Evolutionary conservation across 768 basidiomycete genomes (phyloP).

Genomic region (Tylopilus sp.): DNA sequence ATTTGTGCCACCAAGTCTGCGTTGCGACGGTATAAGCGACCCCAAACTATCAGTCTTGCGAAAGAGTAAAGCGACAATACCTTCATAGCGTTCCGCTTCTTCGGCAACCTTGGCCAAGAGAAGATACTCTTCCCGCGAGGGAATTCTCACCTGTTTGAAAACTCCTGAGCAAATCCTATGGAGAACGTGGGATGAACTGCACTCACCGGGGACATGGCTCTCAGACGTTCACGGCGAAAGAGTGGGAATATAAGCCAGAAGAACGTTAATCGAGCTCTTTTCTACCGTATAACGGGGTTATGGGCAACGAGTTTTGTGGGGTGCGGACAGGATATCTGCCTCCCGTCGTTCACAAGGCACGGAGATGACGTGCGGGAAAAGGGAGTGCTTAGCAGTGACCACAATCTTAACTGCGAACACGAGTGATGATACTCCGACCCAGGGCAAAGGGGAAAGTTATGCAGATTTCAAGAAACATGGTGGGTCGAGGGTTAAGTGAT

Average conservation of each 20-base stretch:
- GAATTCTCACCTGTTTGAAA: slow-evolving; percentile 26
- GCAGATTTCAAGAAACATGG: slow-evolving; percentile 9
- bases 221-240: slow-evolving; percentile 5
- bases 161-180: slow-evolving; percentile 3
- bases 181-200: not conserved
- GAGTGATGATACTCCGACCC: slow-evolving; percentile 17
- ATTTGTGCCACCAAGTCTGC: slow-evolving; percentile 75
- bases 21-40: slow-evolving; percentile 19
- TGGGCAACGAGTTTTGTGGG: slow-evolving; percentile 27
- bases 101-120: slow-evolving; percentile 80
- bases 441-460: slow-evolving; percentile 28
- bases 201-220: slow-evolving; percentile 31
- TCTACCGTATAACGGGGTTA: slow-evolving; percentile 28
- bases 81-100: slow-evolving; percentile 87
- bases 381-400: slow-evolving; percentile 2
- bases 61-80: slow-evolving; percentile 36
- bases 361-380: slow-evolving; percentile 8
- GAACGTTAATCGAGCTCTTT: slow-evolving; percentile 18
- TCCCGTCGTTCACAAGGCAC: slow-evolving; percentile 13
- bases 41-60: not conserved
- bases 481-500: slow-evolving; percentile 29
- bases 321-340: slow-evolving; percentile 9
- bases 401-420: slow-evolving; percentile 3
- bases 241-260: slow-evolving; percentile 5
- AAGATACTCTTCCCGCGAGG: slow-evolving; percentile 40